phyloP scores from a whole-genome alignment of 768 basidiomycete species.

The Phlegmacium glaucopus region DNA sequence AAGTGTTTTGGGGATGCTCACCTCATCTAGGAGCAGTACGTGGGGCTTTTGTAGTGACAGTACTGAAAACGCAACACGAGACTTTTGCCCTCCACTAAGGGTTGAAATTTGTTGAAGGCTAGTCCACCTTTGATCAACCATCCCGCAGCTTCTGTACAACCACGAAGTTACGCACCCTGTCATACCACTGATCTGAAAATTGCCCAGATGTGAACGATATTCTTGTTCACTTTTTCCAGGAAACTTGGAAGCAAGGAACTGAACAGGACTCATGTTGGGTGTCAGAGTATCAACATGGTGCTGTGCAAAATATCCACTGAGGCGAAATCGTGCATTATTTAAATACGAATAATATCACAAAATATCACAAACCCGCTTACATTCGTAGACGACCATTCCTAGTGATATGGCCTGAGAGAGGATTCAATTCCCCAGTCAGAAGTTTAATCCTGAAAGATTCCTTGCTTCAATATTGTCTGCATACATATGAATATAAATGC shows the following conservation, averaged over 20 bases:
- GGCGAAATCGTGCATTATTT: slow-evolving; percentile 1
- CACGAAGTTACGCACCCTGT: slow-evolving; percentile 55
- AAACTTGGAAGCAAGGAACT: slow-evolving; percentile 88
- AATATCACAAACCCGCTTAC: slow-evolving; percentile 39
- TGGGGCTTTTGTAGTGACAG: slow-evolving; percentile 88
- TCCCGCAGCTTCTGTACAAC: neutral
- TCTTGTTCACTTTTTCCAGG: slow-evolving; percentile 96
- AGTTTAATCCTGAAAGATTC: slow-evolving; percentile 73
- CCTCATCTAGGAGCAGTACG: slow-evolving; percentile 92
- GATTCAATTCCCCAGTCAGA: slow-evolving; percentile 78
- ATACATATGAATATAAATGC: slow-evolving; percentile 16
- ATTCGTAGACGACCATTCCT: slow-evolving; percentile 90
- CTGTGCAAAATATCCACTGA: slow-evolving; percentile 88
- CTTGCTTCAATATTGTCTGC: slow-evolving; percentile 3
- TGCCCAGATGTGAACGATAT: slow-evolving; percentile 91
- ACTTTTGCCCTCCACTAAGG: slow-evolving; percentile 93
- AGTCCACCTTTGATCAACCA: neutral
- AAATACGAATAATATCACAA: neutral
- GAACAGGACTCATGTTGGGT: slow-evolving; percentile 85
- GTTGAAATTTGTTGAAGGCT: slow-evolving; percentile 89
- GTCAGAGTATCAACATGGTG: slow-evolving; percentile 93
- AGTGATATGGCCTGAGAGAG: slow-evolving; percentile 74
- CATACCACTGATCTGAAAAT: slow-evolving; percentile 96
- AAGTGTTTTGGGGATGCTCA: slow-evolving; percentile 28
- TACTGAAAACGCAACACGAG: slow-evolving; percentile 88